phyloP scores from a whole-genome alignment of 2,329 filamentous ascomycete genomes.

The Gliomastix tumulicola region DNA sequence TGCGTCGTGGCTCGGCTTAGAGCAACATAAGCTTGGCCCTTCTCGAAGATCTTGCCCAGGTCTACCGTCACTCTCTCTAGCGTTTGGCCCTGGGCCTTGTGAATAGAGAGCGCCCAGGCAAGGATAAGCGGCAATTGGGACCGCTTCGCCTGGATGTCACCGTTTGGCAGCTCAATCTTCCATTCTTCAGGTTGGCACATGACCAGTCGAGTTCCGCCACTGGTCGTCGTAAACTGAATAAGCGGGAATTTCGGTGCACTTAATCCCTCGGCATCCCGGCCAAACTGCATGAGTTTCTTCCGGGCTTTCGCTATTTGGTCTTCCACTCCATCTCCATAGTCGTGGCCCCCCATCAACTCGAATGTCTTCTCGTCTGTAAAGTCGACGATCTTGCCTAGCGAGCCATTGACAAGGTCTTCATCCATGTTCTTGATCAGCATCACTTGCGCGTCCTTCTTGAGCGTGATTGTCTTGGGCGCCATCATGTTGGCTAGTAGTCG shows the following conservation, averaged over 20 bases:
- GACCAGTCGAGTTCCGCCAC: constrained; percentile 58
- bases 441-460: constrained; percentile 91
- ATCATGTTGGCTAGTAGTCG: constrained; percentile 85
- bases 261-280: constrained; percentile 33
- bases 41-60: constrained; percentile 87
- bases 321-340: constrained; percentile 31
- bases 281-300: constrained; percentile 50
- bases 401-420: constrained; percentile 87
- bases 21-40: constrained; percentile 95
- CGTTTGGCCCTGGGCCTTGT: constrained; percentile 96
- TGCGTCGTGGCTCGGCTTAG: constrained; percentile 88
- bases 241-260: constrained; percentile 64
- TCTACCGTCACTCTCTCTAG: constrained; percentile 92
- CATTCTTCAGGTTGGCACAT: constrained; percentile 84
- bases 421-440: constrained; percentile 99
- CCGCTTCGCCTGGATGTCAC: constrained; percentile 85
- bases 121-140: constrained; percentile 81
- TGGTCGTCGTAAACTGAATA: constrained; percentile 72
- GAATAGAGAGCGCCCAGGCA: constrained; percentile 94
- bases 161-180: constrained; percentile 96
- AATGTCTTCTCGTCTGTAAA: constrained; percentile 31
- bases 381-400: constrained; percentile 69
- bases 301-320: constrained; percentile 39
- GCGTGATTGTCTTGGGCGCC: constrained; percentile 70
- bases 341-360: constrained; percentile 29